A percentile compares a stretch with the other conserved stretches of the same genome.
Conservation (phyloP, 1,284 basidiomycete genomes). For the Hymenochaete sp. region DNA sequence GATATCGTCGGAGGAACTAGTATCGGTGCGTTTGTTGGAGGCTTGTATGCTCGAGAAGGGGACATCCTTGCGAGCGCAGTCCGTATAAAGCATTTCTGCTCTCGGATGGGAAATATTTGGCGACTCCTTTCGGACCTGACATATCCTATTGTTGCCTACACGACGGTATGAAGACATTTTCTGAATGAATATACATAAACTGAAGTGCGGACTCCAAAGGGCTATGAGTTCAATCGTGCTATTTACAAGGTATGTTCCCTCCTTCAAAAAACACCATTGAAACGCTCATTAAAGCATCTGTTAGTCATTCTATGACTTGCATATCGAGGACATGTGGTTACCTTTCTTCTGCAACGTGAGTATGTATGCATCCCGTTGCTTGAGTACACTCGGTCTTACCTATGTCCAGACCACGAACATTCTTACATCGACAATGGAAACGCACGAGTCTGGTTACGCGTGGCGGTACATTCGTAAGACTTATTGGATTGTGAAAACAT, state of each 20-base stretch:
- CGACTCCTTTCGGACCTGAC: conserved; percentile 92
- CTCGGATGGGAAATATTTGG: conserved; percentile 92
- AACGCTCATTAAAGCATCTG: conserved; percentile 12
- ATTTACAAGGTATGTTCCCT: conserved; percentile 62
- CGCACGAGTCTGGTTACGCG: conserved; percentile 93
- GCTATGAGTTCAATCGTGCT: conserved; percentile 84
- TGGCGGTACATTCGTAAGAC: conserved; percentile 78
- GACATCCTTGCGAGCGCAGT: conserved; percentile 83
- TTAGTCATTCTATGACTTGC: conserved; percentile 82
- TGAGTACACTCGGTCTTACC: not conserved
- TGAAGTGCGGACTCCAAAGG: conserved; percentile 34
- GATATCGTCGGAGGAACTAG: conserved; percentile 86
- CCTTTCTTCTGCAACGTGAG: conserved; percentile 87
- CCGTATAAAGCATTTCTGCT: conserved; percentile 86
- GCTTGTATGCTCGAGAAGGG: conserved; percentile 90
- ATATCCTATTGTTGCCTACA: conserved; percentile 96
- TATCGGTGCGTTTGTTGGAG: conserved; percentile 93
- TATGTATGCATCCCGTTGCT: not conserved
- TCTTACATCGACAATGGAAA: conserved; percentile 92
- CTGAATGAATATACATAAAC: conserved; percentile 17
- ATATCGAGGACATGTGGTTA: conserved; percentile 99
- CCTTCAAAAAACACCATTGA: not conserved
- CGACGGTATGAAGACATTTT: conserved; percentile 59
- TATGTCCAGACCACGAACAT: conserved; percentile 83
- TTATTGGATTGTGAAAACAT: conserved; percentile 16